phyloP scores from a whole-genome alignment of 805 yeast species.

The Starmerella scarabaei region DNA sequence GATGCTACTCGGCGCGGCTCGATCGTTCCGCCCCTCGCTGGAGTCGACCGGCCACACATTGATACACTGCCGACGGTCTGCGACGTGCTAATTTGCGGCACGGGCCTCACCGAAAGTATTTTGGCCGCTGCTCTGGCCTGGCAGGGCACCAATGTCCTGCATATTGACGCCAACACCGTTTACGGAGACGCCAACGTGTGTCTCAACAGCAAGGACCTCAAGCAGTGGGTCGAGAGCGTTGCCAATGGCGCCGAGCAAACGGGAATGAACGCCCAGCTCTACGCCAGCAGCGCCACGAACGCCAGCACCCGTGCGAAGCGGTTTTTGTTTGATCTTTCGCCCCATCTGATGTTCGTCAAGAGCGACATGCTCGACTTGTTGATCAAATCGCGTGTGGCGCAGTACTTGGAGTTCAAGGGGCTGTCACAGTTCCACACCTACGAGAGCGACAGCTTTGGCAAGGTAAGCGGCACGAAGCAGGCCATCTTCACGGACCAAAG shows the following conservation, averaged over 20 bases:
- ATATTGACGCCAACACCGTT: constrained; percentile 69
- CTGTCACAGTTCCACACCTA: constrained; percentile 82
- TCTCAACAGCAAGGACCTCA: constrained; percentile 71
- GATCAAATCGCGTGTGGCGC: constrained; percentile 73
- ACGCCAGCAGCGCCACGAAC: constrained; percentile 48
- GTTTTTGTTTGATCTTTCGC: constrained; percentile 78
- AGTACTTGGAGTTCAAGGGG: constrained; percentile 85
- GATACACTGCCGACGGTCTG: constrained; percentile 43
- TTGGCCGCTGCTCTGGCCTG: constrained; percentile 90
- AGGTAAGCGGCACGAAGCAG: constrained; percentile 74
- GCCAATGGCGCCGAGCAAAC: constrained; percentile 31
- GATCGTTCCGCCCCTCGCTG: constrained; percentile 30
- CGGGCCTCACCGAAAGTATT: constrained; percentile 79
- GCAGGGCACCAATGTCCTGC: constrained; percentile 95
- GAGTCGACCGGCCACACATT: constrained; percentile 27
- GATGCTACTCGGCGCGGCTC: constrained; percentile 30
- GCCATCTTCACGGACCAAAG: constrained; percentile 87
- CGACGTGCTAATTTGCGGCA: constrained; percentile 84
- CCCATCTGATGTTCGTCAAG: constrained; percentile 76
- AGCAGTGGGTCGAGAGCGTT: constrained; percentile 66
- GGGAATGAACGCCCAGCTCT: constrained; percentile 59
- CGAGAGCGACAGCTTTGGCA: constrained; percentile 82
- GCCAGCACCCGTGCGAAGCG: constrained; percentile 27
- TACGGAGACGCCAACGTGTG: constrained; percentile 88
- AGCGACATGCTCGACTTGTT: constrained; percentile 73